Percentiles rank a stretch among this genome's conserved stretches.
Evolutionary conservation across 352 stramenopile genomes (phyloP).

Genomic region (Peronosclerospora sorghi): DNA sequence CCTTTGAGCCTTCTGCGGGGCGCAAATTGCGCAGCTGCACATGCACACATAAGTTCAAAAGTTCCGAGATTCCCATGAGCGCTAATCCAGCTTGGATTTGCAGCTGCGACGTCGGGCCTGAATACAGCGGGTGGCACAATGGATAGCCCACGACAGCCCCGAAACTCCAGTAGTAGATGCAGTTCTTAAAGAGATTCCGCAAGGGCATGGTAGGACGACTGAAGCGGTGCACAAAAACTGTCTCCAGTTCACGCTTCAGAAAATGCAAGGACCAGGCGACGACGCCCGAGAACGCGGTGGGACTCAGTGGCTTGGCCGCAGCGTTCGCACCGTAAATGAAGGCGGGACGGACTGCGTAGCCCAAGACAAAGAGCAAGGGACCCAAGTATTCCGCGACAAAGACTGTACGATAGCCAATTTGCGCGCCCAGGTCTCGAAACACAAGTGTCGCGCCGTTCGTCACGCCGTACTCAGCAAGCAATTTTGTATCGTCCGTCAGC

Average conservation of each 20-base stretch:
- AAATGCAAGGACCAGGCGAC: slow-evolving; percentile 74
- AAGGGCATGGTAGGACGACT: slow-evolving; percentile 81
- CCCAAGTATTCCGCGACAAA: slow-evolving; percentile 83
- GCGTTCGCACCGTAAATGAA: slow-evolving; percentile 63
- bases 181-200: slow-evolving; percentile 87
- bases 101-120: slow-evolving; percentile 29
- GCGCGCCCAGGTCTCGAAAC: slow-evolving; percentile 74
- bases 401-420: slow-evolving; percentile 85
- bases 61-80: slow-evolving; percentile 61
- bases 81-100: slow-evolving; percentile 48
- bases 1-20: slow-evolving; percentile 60
- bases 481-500: slow-evolving; percentile 48
- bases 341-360: slow-evolving; percentile 54
- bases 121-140: slow-evolving; percentile 68
- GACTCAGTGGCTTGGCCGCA: slow-evolving; percentile 22
- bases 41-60: slow-evolving; percentile 79
- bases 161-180: slow-evolving; percentile 83
- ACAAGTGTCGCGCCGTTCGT: slow-evolving; percentile 37
- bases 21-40: slow-evolving; percentile 77
- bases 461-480: slow-evolving; percentile 45
- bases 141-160: slow-evolving; percentile 75
- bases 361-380: slow-evolving; percentile 72
- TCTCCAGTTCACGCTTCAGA: slow-evolving; percentile 81
- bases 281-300: slow-evolving; percentile 44
- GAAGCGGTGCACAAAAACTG: slow-evolving; percentile 85